These are phyloP conservation scores for Solanum ossicruentum DNA, from an alignment of 257 asterid species.

Conservation along the genomic window DNA sequence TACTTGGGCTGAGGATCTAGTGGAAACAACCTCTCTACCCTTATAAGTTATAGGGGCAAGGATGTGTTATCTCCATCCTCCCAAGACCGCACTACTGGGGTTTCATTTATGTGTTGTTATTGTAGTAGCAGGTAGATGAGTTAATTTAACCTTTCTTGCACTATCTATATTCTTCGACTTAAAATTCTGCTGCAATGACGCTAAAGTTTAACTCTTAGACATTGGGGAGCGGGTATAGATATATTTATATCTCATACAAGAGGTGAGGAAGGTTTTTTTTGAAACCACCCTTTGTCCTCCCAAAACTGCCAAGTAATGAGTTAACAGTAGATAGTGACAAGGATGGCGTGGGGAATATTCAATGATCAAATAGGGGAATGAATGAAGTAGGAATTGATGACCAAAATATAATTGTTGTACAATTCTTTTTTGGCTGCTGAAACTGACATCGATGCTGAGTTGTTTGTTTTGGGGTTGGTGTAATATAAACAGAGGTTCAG, in stretches of 20 bases:
- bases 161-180: neutral
- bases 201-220: neutral
- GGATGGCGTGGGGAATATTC: neutral
- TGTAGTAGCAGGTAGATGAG: neutral
- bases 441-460: neutral
- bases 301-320: neutral
- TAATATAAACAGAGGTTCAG: too few species aligned
- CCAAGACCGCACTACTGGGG: neutral
- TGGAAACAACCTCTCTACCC: neutral
- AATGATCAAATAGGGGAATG: neutral
- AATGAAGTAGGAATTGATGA: neutral
- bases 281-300: neutral
- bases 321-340: neutral
- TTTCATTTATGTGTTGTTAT: neutral
- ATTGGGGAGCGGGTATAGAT: neutral
- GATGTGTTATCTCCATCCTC: neutral
- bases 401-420: neutral
- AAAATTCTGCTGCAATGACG: neutral
- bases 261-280: neutral
- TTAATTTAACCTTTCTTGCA: neutral
- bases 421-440: neutral
- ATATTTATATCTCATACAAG: neutral
- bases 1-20: neutral
- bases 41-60: neutral
- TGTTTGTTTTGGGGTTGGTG: neutral